Evolutionary conservation across 2,329 filamentous ascomycete species (phyloP), one percentile per base, ranked within the genome.

Genomic region (Stagonosporopsis rhizophila): DNA sequence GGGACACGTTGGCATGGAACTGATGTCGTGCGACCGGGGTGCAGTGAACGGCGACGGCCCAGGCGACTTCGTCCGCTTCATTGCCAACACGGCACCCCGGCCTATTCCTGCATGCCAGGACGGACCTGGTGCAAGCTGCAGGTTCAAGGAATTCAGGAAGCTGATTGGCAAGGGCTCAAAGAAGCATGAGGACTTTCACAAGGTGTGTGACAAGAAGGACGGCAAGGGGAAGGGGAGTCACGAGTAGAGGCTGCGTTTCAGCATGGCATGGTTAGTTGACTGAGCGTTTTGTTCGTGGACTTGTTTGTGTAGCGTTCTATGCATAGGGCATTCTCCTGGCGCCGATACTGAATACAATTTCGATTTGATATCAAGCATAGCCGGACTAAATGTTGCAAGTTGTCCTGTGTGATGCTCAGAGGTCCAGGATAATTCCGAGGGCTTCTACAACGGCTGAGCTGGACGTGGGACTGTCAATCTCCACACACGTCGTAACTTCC

Each of bases 1-100:
- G 23, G 82, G 83, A 19, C 88, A 90, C 65, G 78, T 89, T 9
- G 87, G 85, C 1, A 81, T 90, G 52, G 87, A 89, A 78, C 80
- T 83, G 44, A 75, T 89, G 73, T 80, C 84, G 50, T 90, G 87
- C 68, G 78, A 80, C 27, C 19, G 80, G 6, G 62, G 81, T 52
- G 80, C 80, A 44, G 81, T 83, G 6, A 84, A 80, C 66, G 64
- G 70, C 52, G 32, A 67, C n/a, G 62, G 60, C 1, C 58, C 59
- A 0, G 81, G 81, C 8, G 81, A 83, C 2, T 84, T 79, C 61
- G 80, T 82, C 58, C 72, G 82, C n/a, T 78, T 83, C 4, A 69
- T 84, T 54, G 81, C 82, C 11, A 84, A 84, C 60, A 75, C 78
- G 39, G 78, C 75, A 20, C 81, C 82, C 5, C 78, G 82, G 61